A percentile compares a stretch with the other conserved stretches of the same genome.
These are phyloP conservation scores for Pythium vanterpoolii DNA, from an alignment of 352 stramenopile genomes.

Conservation along the genomic window DNA sequence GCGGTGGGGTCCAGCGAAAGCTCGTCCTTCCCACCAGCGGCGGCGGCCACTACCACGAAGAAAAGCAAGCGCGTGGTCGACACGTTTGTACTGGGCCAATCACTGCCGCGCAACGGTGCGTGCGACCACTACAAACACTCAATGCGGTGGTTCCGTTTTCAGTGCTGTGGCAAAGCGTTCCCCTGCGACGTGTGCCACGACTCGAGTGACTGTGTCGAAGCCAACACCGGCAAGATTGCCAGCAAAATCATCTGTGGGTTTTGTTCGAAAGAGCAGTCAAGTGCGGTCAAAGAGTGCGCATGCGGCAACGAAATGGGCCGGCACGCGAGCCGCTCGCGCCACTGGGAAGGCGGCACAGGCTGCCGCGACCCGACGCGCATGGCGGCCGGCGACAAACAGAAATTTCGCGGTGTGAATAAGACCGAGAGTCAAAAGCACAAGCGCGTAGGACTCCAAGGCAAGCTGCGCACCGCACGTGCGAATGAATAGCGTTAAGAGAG, in stretches of 20 bases:
- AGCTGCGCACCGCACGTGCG: constrained; percentile 7
- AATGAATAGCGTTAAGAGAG: too few species aligned
- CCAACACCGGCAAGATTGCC: constrained; percentile 72
- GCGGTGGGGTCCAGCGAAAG: constrained; percentile 20
- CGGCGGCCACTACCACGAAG: constrained; percentile 13
- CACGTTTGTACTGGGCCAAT: constrained; percentile 62
- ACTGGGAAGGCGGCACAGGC: constrained; percentile 79
- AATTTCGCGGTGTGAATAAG: constrained; percentile 72
- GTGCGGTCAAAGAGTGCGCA: constrained; percentile 63
- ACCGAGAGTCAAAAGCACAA: constrained; percentile 81
- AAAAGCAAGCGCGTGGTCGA: constrained; percentile 32
- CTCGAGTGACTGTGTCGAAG: constrained; percentile 58
- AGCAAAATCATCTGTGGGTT: constrained; percentile 82
- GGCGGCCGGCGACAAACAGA: constrained; percentile 65
- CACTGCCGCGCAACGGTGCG: constrained; percentile 60
- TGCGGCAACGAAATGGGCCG: constrained; percentile 69
- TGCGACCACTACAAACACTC: constrained; percentile 84
- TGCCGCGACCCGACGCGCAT: constrained; percentile 65
- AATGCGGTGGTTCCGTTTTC: constrained; percentile 80
- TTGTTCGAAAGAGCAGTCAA: constrained; percentile 82
- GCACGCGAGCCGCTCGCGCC: constrained; percentile 38
- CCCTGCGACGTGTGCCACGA: constrained; percentile 83
- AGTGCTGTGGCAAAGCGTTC: constrained; percentile 81
- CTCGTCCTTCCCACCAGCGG: background rate
- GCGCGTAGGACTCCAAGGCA: constrained; percentile 44